Evolutionary conservation across 208 protist genomes (phyloP).

Genomic region (Blechomonas ayalai): DNA sequence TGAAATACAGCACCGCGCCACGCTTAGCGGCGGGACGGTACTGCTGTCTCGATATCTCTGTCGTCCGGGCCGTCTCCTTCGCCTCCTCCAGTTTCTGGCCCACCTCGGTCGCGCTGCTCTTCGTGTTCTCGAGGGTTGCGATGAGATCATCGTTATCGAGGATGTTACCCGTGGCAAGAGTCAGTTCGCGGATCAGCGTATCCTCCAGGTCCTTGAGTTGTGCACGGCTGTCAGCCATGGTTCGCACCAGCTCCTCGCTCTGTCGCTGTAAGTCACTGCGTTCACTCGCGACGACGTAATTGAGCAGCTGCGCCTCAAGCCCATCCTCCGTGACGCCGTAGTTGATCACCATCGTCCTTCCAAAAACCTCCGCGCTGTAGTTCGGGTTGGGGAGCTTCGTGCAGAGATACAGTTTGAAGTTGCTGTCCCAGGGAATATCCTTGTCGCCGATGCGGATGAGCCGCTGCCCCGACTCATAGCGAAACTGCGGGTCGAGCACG

Average conservation of each 20-base stretch:
- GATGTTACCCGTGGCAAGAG: constrained; percentile 95
- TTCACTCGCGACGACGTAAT: constrained; percentile 97
- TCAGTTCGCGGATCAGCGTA: constrained; percentile 96
- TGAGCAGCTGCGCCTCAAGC: constrained; percentile 98
- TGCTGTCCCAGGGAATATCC: constrained; percentile 96
- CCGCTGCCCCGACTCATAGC: constrained; percentile 66
- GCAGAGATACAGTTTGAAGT: constrained; percentile 97
- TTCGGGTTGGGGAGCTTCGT: constrained; percentile 98
- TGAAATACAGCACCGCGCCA: constrained; percentile 98
- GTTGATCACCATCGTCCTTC: constrained; percentile 98
- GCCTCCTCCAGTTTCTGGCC: constrained; percentile 93
- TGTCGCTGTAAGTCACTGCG: constrained; percentile 94
- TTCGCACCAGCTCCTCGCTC: constrained; percentile 93
- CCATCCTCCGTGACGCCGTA: constrained; percentile 97
- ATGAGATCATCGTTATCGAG: constrained; percentile 99
- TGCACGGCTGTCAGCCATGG: constrained; percentile 95
- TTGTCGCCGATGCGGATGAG: constrained; percentile 94
- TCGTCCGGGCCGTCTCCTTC: constrained; percentile 92
- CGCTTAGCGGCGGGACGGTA: constrained; percentile 96
- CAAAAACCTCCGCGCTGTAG: constrained; percentile 97
- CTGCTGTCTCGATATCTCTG: constrained; percentile 92
- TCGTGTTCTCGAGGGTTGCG: constrained; percentile 97
- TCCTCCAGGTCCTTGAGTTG: constrained; percentile 97
- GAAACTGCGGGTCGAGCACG: constrained; percentile 96
- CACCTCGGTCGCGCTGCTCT: constrained; percentile 96